Conservation (phyloP, 805 yeast species). For the Ogataea methylovora region DNA sequence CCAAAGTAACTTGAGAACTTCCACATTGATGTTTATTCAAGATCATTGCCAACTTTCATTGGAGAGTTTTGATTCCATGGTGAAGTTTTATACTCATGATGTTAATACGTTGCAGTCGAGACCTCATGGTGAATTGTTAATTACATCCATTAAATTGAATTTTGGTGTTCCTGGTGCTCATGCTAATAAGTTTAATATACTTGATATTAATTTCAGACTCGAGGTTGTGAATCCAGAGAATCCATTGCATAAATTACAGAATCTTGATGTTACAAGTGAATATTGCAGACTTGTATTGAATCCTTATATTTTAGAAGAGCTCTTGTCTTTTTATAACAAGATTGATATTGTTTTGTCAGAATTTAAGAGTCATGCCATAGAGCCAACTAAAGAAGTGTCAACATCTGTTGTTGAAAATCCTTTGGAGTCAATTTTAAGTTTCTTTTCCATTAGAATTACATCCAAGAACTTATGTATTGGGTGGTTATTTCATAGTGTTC, state of each 20-base stretch:
- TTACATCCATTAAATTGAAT: conserved; percentile 36
- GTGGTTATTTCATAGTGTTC: conserved; percentile 54
- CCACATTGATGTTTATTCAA: too few species aligned
- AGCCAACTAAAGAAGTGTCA: not conserved
- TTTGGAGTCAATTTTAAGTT: conserved; percentile 19
- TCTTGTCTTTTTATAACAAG: conserved; percentile 12
- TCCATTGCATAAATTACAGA: conserved; percentile 23
- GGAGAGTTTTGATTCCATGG: conserved; percentile 6
- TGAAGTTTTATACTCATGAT: conserved; percentile 12
- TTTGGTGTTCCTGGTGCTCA: conserved; percentile 26
- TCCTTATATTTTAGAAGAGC: conserved; percentile 29
- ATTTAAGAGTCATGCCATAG: not conserved
- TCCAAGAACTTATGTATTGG: conserved; percentile 69
- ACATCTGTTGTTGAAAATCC: conserved; percentile 5
- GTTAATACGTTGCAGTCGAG: conserved; percentile 8
- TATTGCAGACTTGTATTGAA: conserved; percentile 52
- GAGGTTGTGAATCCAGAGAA: conserved; percentile 33
- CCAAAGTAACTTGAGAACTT: too few species aligned
- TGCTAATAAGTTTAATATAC: conserved; percentile 30
- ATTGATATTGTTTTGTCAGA: conserved; percentile 4
- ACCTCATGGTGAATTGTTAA: conserved; percentile 29
- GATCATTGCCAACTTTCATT: conserved; percentile 9
- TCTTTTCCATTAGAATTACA: conserved; percentile 47
- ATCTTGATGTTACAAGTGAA: conserved; percentile 51
- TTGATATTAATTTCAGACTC: conserved; percentile 40